Evolutionary conservation across 2,329 filamentous ascomycete genomes (phyloP).

Genomic region (Pseudonectria foliicola): DNA sequence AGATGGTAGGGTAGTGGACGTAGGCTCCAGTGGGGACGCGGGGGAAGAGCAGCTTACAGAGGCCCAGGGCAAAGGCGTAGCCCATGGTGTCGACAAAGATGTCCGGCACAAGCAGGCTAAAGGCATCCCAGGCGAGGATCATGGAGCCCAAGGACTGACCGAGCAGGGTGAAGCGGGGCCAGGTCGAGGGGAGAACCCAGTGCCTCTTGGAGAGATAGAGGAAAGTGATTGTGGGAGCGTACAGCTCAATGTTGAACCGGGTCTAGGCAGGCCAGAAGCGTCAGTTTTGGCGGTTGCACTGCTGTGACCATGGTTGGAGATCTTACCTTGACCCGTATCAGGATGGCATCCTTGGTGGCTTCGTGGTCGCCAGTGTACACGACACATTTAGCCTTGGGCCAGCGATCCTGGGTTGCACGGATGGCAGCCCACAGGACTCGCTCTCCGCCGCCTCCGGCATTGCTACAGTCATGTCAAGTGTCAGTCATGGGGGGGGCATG

Average conservation of each 20-base stretch:
- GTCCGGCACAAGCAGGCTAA: constrained; percentile 85
- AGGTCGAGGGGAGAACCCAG: constrained; percentile 79
- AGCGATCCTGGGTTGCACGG: constrained; percentile 78
- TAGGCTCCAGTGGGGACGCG: constrained; percentile 81
- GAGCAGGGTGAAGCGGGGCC: constrained; percentile 85
- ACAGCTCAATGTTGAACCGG: constrained; percentile 87
- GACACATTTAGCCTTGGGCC: constrained; percentile 81
- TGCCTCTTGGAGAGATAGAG: constrained; percentile 84
- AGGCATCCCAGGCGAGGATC: constrained; percentile 83
- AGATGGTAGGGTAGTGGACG: constrained; percentile 97
- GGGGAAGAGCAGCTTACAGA: constrained; percentile 76
- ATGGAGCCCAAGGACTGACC: constrained; percentile 91
- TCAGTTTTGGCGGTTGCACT: constrained; percentile 6
- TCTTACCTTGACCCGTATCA: constrained; percentile 65
- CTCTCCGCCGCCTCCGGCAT: constrained; percentile 93
- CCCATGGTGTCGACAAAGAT: constrained; percentile 98
- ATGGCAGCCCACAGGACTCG: constrained; percentile 95
- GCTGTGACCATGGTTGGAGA: neutral
- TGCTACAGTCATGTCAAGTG: constrained; percentile 44
- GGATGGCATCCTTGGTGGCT: constrained; percentile 70
- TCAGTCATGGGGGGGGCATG: too few species aligned
- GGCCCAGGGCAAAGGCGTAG: constrained; percentile 82
- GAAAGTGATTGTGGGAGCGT: constrained; percentile 76
- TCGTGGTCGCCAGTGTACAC: constrained; percentile 96
- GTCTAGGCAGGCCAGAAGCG: constrained; percentile 46